phyloP scores from a whole-genome alignment of 306 rosid genomes.

The Ziziphus jujuba region DNA sequence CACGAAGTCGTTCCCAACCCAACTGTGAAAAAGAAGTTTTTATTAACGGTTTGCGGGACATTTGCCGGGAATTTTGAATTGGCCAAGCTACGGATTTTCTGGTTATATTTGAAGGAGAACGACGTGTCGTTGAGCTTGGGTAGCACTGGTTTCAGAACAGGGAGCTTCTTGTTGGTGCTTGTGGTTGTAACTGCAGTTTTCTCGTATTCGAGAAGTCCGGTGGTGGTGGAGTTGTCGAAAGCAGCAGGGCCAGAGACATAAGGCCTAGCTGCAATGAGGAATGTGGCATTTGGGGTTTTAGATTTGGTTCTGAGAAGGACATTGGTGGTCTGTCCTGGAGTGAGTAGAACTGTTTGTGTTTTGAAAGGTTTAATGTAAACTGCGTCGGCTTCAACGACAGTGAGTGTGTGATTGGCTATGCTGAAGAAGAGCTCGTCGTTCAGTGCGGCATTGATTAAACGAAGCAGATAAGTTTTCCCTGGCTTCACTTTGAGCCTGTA shows the following conservation, averaged over 20 bases:
- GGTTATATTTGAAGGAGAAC: conserved; percentile 49
- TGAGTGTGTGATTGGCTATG: conserved; percentile 70
- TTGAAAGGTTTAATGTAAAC: conserved; percentile 59
- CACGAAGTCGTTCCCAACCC: conserved; percentile 56
- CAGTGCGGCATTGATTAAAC: conserved; percentile 62
- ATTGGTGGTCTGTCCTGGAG: conserved; percentile 73
- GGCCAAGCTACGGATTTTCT: conserved; percentile 49
- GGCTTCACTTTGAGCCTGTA: conserved; percentile 66
- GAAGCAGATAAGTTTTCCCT: conserved; percentile 56
- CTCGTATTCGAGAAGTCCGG: conserved; percentile 58
- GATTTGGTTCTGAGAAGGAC: conserved; percentile 56
- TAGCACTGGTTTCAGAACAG: conserved; percentile 45
- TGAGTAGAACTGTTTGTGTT: conserved; percentile 51
- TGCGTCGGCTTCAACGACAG: conserved; percentile 71
- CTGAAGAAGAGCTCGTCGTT: conserved; percentile 70
- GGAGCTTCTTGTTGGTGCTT: conserved; percentile 31
- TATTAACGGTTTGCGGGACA: conserved; percentile 50
- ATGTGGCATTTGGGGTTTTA: conserved; percentile 48
- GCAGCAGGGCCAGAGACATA: conserved; percentile 60
- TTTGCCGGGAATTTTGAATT: conserved; percentile 55
- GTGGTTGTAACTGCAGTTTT: background rate
- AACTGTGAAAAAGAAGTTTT: conserved; percentile 60
- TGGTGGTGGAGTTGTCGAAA: conserved; percentile 66
- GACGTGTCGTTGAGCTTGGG: conserved; percentile 59
- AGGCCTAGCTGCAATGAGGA: conserved; percentile 59